Base-by-base conservation (phyloP, 108 stramenopile genomes). In the Skeletonema potamos region DNA sequence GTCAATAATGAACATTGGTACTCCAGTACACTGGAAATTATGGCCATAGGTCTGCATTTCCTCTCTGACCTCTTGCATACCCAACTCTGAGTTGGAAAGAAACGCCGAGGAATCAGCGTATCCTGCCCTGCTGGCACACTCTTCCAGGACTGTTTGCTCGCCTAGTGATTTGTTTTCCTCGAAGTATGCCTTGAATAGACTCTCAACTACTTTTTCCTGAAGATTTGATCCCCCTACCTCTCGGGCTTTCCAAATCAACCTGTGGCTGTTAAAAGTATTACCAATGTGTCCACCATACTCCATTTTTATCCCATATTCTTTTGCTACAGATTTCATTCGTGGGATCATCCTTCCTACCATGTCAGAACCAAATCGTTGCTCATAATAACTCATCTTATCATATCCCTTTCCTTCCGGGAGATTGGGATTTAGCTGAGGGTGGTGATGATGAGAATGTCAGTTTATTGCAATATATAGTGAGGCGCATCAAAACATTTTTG, bases 1-100 rank as follows among this genome's bases (percentile, higher is more conserved):
- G 51, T 81, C 73, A 13, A 81, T 57, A 51, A 81, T 66, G 22
- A 81, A 81, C 75, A 81, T 76, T 12, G 80, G 80, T 27, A 81
- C 80, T 43, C 80, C 80, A 27, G 58, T 58, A 41, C 80, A 81
- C 36, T 77, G 64, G 58, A 64, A 81, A 10, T 55, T 41, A 37
- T 62, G 68, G 1, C 75, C 80, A 72, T 58, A 81, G 1, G 68
- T 70, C 37, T 72, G 22, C 64, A 70, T 76, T 43, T 81, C 80
- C 29, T 54, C 51, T 17, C 17, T 22, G 15, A 81, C 80, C 62
- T 76, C 80, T 8, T 58, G 12, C 12, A 27, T 36, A 8, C 80
- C 80, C 60, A 77, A 51, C 11, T 64, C 36, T 36, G 43, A 27
- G 11, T 55, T 60, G 7, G 58, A 69, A 11, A 73, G 27, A 41